Evolutionary conservation across 2,329 filamentous ascomycete species (phyloP).

Genomic region (Colletotrichum acutatum): DNA sequence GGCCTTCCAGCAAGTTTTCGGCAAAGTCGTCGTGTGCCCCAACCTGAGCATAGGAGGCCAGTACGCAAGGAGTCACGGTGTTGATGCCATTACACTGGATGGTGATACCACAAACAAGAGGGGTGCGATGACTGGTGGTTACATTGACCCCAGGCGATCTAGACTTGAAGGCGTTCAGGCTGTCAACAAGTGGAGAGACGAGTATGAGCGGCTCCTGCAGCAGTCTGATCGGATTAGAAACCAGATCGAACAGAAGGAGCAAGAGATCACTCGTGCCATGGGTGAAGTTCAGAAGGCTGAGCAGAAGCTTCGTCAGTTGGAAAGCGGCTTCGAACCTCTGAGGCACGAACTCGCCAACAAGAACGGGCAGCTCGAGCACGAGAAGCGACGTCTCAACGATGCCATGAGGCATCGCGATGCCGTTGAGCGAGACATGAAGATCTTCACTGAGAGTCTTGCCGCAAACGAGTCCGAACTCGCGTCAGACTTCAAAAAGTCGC

Average conservation of each 20-base stretch:
- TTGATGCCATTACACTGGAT: slow-evolving; percentile 93
- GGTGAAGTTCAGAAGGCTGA: slow-evolving; percentile 86
- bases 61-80: slow-evolving; percentile 90
- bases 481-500: slow-evolving; percentile 91
- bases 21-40: slow-evolving; percentile 93
- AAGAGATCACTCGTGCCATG: slow-evolving; percentile 88
- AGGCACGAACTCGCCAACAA: slow-evolving; percentile 81
- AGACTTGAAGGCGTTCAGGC: slow-evolving; percentile 86
- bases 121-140: slow-evolving; percentile 95
- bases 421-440: slow-evolving; percentile 79
- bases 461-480: slow-evolving; percentile 84
- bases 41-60: slow-evolving; percentile 88
- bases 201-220: slow-evolving; percentile 74
- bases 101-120: slow-evolving; percentile 96
- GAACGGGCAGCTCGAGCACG: slow-evolving; percentile 78
- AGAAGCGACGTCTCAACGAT: slow-evolving; percentile 77
- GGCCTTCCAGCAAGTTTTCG: slow-evolving; percentile 95
- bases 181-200: slow-evolving; percentile 78
- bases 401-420: slow-evolving; percentile 73
- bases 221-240: slow-evolving; percentile 74
- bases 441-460: slow-evolving; percentile 78
- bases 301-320: slow-evolving; percentile 80
- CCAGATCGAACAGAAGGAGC: slow-evolving; percentile 82
- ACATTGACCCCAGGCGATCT: slow-evolving; percentile 86
- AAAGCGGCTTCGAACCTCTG: slow-evolving; percentile 84